Conservation (phyloP, 192 early-diverging fungal species). For the Lunasporangiospora selenospora region DNA sequence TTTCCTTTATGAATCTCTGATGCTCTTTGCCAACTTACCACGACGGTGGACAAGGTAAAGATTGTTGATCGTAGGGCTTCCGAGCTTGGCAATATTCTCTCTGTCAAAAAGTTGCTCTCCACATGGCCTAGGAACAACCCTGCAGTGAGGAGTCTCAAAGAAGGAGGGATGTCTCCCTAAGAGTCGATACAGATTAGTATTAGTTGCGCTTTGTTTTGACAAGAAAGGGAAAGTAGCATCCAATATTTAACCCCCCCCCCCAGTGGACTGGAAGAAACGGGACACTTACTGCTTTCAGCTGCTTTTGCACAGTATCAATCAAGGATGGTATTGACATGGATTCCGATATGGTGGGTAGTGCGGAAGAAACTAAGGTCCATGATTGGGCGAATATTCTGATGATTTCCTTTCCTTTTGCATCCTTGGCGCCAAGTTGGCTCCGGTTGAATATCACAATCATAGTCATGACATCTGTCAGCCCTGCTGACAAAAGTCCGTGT, state of each 20-base stretch:
- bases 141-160: neutral
- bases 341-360: neutral
- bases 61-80: neutral
- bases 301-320: too few species aligned
- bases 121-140: constrained; percentile 2
- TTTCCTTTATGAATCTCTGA: too few species aligned
- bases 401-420: neutral
- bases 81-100: neutral
- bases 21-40: too few species aligned
- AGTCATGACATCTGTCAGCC: constrained; percentile 1
- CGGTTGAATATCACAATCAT: constrained; percentile 12
- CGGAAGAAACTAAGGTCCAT: constrained; percentile 6
- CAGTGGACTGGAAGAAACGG: too few species aligned
- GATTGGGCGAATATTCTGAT: constrained; percentile 5
- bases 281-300: too few species aligned
- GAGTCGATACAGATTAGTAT: too few species aligned
- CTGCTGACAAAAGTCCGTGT: neutral
- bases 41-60: neutral
- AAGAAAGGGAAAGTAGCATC: too few species aligned
- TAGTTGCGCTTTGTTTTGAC: too few species aligned
- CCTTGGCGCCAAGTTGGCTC: too few species aligned
- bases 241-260: too few species aligned
- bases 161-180: constrained; percentile 6
- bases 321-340: neutral
- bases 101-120: neutral